Conservation (phyloP, 495 filamentous ascomycete species). For the Thermochaetoides thermophila region DNA sequence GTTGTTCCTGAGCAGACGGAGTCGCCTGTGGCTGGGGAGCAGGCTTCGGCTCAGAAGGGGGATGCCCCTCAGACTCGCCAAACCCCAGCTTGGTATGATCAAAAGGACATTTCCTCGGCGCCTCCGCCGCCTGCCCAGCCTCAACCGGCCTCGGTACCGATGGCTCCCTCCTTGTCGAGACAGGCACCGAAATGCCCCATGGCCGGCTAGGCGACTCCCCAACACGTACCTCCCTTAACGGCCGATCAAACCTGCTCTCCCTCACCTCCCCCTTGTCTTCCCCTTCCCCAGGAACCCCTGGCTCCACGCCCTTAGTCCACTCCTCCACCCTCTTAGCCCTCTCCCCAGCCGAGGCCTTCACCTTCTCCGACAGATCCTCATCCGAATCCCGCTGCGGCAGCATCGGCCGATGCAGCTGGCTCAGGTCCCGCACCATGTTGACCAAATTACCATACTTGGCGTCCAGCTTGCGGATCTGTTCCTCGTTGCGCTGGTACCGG, state of each 20-base stretch:
- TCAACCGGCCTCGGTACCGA: constrained; percentile 26
- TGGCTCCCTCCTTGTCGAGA: constrained; percentile 17
- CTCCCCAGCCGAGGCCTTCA: constrained; percentile 63
- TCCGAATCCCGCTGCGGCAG: constrained; percentile 38
- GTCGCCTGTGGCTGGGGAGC: constrained; percentile 10
- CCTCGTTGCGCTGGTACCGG: constrained; percentile 68
- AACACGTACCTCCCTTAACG: constrained; percentile 66
- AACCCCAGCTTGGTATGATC: constrained; percentile 27
- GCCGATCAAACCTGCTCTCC: constrained; percentile 59
- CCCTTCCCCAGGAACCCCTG: constrained; percentile 26
- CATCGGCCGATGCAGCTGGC: constrained; percentile 68
- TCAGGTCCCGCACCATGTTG: constrained; percentile 79
- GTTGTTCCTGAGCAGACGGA: no score
- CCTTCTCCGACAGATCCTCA: constrained; percentile 44
- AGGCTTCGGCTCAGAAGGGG: constrained; percentile 5
- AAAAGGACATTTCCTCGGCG: constrained; percentile 29
- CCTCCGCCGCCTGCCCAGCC: constrained; percentile 13
- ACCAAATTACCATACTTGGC: constrained; percentile 82
- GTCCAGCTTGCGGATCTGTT: constrained; percentile 69
- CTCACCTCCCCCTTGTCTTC: constrained; percentile 30
- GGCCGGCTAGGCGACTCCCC: constrained; percentile 82
- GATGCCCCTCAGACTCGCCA: constrained; percentile 7
- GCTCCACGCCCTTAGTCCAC: constrained; percentile 62
- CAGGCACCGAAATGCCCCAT: constrained; percentile 70
- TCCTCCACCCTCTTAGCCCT: constrained; percentile 56